Conservation (phyloP, 805 yeast species). For the Isabelozyma rhagii region DNA sequence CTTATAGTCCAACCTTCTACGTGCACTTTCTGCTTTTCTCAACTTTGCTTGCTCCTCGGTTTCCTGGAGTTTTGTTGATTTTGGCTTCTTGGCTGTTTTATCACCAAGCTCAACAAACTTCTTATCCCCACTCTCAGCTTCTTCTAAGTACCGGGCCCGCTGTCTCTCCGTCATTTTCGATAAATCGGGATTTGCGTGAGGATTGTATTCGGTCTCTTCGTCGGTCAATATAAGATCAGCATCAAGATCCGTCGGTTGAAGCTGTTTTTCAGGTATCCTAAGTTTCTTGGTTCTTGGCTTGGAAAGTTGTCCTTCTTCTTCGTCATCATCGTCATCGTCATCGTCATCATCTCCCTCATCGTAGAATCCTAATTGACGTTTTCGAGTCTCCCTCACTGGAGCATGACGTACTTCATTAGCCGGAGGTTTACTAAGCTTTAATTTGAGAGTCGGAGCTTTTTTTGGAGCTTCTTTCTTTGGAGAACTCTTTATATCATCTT, state of each 20-base stretch:
- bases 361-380: conserved; percentile 36
- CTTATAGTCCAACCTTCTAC: conserved; percentile 81
- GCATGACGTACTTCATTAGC: conserved; percentile 1
- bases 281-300: conserved; percentile 4
- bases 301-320: conserved; percentile 4
- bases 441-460: conserved; percentile 19
- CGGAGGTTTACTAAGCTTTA: conserved; percentile 13
- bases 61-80: conserved; percentile 50
- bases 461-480: conserved; percentile 13
- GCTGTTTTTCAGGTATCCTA: conserved; percentile 8
- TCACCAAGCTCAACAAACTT: conserved; percentile 29
- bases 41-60: conserved; percentile 83
- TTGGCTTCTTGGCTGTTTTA: conserved; percentile 22
- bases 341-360: conserved; percentile 24
- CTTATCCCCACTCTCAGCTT: conserved; percentile 11
- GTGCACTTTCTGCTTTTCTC: conserved; percentile 81
- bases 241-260: conserved; percentile 30
- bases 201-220: conserved; percentile 44
- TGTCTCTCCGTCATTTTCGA: conserved; percentile 57
- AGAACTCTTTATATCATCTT: conserved; percentile 15
- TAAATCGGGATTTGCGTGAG: conserved; percentile 38
- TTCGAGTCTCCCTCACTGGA: conserved; percentile 25
- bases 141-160: conserved; percentile 36
- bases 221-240: conserved; percentile 36
- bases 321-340: conserved; percentile 9